Base-by-base conservation (phyloP, 2,329 filamentous ascomycete species). In the Ophiocordyceps sinensis region DNA sequence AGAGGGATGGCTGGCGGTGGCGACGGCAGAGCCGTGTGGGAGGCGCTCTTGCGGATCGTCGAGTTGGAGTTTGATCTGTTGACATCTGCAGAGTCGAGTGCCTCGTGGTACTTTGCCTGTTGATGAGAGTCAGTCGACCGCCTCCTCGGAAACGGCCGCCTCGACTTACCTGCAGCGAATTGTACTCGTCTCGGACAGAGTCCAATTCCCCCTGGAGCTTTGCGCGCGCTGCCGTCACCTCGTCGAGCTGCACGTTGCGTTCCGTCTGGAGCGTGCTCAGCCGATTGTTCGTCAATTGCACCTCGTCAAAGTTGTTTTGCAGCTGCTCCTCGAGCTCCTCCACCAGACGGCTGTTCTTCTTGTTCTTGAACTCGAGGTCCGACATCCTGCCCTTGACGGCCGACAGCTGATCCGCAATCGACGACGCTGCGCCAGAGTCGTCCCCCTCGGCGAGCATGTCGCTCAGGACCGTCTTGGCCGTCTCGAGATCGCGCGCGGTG, bases 251-350 rank as follows among this genome's bases (percentile, higher is more conserved):
- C 40, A 71, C 70, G 45, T 79, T 75, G 38, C 82, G 79, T 61
- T 88, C 83, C 15, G 77, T 75, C 55, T 87, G 81, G 38, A 89
- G 69, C 38, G 83, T 80, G 40, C 88, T 95, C 41, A 96, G 67
- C 41, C 89, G 79, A 64, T 94, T 94, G 59, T 77, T 87, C 12
- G 81, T 79, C 44, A 77, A 69, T 55, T 95, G 85, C 45, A 89
- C 87, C 58, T 94, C 85, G 55, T 98, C 91, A 61, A 87, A 98
- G 64, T 91, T 95, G 57, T 75, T 85, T 56, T 89, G 88, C 41
- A 98, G 77, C 61, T 98, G 91, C 53, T 96, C 89, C 62, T 98
- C 91, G 5, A 98, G 78, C 63, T 98, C 89, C 58, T 96, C 86
- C 9, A 98, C 85, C 12, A 98, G 70, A 19, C 86, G 79, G 35